Conservation (phyloP, 169 alveolate species). For the Cryptosporidium ubiquitum region DNA sequence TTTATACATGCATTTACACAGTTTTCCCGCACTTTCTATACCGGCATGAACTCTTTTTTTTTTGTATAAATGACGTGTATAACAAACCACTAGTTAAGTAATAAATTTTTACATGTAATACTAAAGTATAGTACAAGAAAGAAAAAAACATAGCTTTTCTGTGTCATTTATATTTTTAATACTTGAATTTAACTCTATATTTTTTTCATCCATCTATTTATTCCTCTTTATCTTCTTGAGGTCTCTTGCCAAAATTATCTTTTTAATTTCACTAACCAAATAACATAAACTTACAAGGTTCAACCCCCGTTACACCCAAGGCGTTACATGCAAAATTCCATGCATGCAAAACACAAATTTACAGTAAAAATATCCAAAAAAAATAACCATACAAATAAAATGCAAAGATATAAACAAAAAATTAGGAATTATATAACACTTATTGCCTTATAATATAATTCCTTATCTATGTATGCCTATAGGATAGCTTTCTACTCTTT, state of each 20-base stretch:
- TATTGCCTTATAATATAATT: too few species aligned
- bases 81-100: too few species aligned
- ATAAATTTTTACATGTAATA: background rate
- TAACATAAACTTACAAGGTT: too few species aligned
- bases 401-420: background rate
- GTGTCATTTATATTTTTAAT: too few species aligned
- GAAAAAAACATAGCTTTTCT: background rate
- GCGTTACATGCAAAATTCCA: background rate
- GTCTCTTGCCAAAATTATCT: too few species aligned
- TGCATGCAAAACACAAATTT: background rate
- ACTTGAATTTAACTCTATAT: background rate
- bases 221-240: too few species aligned
- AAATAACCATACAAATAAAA: background rate
- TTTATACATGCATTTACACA: background rate
- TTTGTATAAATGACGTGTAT: background rate
- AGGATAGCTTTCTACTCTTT: background rate
- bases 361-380: background rate
- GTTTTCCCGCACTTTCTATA: background rate
- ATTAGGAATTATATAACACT: too few species aligned
- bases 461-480: background rate
- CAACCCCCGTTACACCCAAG: too few species aligned
- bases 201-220: too few species aligned
- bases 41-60: background rate
- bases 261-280: too few species aligned
- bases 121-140: too few species aligned